These are phyloP conservation scores for Purshia tridentata DNA, from an alignment of 306 rosid genomes.

Conservation along the genomic window DNA sequence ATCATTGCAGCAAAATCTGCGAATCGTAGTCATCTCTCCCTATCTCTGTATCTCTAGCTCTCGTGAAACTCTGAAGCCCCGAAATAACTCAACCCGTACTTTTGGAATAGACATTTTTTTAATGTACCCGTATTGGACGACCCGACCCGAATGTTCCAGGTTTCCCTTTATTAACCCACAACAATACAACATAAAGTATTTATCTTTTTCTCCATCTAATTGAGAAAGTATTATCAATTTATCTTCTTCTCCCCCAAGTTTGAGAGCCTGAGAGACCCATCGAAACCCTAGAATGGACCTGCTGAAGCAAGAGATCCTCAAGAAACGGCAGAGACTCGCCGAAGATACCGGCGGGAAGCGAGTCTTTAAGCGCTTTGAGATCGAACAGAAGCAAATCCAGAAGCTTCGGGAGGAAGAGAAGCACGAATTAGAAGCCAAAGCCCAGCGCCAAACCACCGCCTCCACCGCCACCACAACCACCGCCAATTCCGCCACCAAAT, in stretches of 20 bases:
- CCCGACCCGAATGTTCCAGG: not conserved
- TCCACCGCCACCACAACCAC: slow-evolving; percentile 25
- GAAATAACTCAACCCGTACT: not conserved
- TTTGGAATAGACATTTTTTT: not conserved
- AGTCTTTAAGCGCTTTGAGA: slow-evolving; percentile 90
- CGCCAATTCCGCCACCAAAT: slow-evolving; percentile 16
- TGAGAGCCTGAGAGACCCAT: not conserved
- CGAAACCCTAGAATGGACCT: slow-evolving; percentile 72
- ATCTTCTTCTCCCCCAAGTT: not conserved
- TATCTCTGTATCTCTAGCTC: not conserved
- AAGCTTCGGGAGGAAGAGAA: slow-evolving; percentile 90
- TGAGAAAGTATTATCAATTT: not conserved
- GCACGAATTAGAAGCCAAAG: slow-evolving; percentile 82
- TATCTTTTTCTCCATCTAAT: not conserved
- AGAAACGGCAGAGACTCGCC: slow-evolving; percentile 75
- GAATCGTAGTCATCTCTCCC: slow-evolving; percentile 75
- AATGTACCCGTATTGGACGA: not conserved
- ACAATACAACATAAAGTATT: not conserved
- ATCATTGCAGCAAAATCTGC: slow-evolving; percentile 94
- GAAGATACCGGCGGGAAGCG: slow-evolving; percentile 78
- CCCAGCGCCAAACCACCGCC: slow-evolving; percentile 50
- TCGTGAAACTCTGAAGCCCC: not conserved
- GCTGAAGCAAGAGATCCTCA: slow-evolving; percentile 72
- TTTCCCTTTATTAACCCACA: not conserved
- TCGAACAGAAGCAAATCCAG: slow-evolving; percentile 78